A percentile compares a stretch with the other conserved stretches of the same genome.
Evolutionary conservation across 1,139 yeast species (phyloP).

Genomic region (Tardiomyces depauwii): DNA sequence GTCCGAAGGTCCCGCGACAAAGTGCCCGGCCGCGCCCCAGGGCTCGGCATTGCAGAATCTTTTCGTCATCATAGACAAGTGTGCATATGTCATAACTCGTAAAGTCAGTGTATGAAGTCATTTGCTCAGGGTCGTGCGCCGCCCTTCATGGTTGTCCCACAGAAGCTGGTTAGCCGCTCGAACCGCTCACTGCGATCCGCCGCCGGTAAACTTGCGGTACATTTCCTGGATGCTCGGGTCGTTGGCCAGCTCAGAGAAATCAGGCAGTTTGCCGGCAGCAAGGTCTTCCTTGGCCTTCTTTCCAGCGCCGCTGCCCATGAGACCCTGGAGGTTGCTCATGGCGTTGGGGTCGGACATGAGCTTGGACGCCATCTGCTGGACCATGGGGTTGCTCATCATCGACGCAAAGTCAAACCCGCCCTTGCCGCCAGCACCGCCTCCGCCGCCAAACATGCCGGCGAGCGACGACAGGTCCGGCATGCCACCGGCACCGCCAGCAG

Average conservation of each 20-base stretch:
- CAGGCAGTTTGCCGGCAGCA: conserved; percentile 37
- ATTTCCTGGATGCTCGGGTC: conserved; percentile 66
- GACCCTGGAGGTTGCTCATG: conserved; percentile 34
- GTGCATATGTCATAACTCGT: not conserved
- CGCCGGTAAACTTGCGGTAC: conserved; percentile 31
- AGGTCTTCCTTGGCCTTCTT: conserved; percentile 18
- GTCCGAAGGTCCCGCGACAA: no score
- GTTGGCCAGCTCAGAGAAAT: conserved; percentile 59
- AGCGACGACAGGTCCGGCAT: conserved; percentile 47
- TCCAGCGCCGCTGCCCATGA: conserved; percentile 66
- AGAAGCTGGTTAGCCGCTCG: no score
- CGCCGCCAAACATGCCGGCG: conserved; percentile 47
- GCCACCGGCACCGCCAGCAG: conserved; percentile 21
- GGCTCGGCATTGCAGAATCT: conserved; percentile 18
- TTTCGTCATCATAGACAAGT: conserved; percentile 14
- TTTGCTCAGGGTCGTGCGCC: no score
- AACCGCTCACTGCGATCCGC: conserved; percentile 3
- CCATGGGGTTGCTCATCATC: conserved; percentile 77
- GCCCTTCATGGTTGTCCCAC: no score
- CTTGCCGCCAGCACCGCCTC: conserved; percentile 30
- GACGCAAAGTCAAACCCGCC: conserved; percentile 68
- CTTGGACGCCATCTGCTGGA: conserved; percentile 77
- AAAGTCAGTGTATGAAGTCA: no score
- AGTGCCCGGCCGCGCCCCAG: not conserved
- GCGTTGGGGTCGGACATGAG: conserved; percentile 89